These are phyloP conservation scores for Botryobasidium botryosum DNA, from an alignment of 768 basidiomycete species.

Conservation along the genomic window DNA sequence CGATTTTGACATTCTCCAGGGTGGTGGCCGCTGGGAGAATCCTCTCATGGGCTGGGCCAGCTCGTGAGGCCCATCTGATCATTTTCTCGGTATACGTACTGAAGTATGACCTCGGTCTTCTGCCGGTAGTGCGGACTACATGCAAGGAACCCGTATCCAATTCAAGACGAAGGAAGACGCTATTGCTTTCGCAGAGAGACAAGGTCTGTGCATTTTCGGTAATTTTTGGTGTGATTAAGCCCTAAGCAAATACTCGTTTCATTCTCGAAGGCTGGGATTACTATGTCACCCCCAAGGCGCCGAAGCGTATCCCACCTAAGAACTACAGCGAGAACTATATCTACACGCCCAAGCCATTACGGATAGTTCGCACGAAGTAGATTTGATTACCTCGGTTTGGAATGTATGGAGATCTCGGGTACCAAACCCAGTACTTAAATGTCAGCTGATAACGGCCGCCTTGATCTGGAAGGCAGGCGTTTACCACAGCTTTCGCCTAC, in stretches of 20 bases:
- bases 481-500: neutral
- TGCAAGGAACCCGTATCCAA: conserved; percentile 73
- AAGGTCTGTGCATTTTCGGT: conserved; percentile 36
- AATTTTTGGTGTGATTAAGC: neutral
- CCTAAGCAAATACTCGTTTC: conserved; percentile 11
- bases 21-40: conserved; percentile 92
- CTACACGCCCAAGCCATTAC: conserved; percentile 61
- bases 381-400: too few species aligned
- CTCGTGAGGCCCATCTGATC: conserved; percentile 40
- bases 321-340: conserved; percentile 84
- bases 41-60: conserved; percentile 94
- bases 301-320: conserved; percentile 65
- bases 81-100: neutral
- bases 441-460: neutral
- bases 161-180: conserved; percentile 85
- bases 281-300: conserved; percentile 47
- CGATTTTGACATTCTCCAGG: conserved; percentile 84
- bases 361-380: conserved; percentile 86
- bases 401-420: too few species aligned
- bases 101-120: neutral
- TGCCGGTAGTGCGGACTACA: conserved; percentile 69
- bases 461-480: neutral
- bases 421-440: neutral
- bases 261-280: conserved; percentile 67
- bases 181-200: conserved; percentile 90